Evolutionary conservation across 2,329 filamentous ascomycete genomes (phyloP).

Genomic region (Phialophora expanda): DNA sequence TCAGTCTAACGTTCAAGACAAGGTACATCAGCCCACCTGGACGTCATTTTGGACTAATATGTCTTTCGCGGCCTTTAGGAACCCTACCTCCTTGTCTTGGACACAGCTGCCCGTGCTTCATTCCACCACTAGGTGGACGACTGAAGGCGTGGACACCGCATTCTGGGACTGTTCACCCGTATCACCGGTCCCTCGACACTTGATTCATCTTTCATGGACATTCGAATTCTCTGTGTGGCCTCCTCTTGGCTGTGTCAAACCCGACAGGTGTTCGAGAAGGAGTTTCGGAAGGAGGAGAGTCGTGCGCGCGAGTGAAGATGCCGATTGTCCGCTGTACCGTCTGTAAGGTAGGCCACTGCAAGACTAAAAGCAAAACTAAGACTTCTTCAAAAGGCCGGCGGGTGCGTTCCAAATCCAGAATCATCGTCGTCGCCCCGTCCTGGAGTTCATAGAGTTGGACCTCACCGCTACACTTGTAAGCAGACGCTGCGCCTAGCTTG

Average conservation of each 20-base stretch:
- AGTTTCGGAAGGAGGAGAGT: not conserved
- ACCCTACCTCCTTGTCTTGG: not conserved
- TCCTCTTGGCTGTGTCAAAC: not conserved
- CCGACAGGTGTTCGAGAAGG: not conserved
- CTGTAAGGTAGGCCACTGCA: not conserved
- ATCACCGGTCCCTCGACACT: not conserved
- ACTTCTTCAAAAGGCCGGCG: not conserved
- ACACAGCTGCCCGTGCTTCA: not conserved
- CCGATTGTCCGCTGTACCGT: not conserved
- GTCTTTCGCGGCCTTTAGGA: not conserved
- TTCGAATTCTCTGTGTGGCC: not conserved
- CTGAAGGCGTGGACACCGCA: not conserved
- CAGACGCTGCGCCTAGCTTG: not conserved
- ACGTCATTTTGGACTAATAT: not conserved
- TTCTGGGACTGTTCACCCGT: not conserved
- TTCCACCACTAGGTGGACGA: not conserved
- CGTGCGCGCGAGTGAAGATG: not conserved
- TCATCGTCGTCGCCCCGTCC: too few species aligned
- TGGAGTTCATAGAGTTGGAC: not conserved
- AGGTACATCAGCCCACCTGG: not conserved
- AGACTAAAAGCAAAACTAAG: not conserved
- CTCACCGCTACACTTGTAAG: not conserved
- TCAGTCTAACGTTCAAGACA: too few species aligned
- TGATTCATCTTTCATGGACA: not conserved
- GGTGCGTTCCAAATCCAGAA: not conserved